Conservation (phyloP, 2,329 filamentous ascomycete genomes). For the Cordyceps farinosa region DNA sequence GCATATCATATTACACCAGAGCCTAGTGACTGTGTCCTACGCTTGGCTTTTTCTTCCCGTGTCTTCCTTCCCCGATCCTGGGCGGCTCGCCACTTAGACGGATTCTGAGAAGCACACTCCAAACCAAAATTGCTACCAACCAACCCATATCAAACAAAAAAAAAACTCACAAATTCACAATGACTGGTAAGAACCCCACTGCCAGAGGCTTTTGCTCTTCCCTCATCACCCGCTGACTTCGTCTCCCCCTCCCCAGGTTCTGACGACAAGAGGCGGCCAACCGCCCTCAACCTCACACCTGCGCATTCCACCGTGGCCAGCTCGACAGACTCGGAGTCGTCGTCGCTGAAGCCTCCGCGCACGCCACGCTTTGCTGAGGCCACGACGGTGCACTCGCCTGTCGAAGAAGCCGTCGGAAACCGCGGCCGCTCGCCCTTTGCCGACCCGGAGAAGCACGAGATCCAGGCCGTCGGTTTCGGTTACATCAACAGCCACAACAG, state of each 20-base stretch:
- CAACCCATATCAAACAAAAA: background rate
- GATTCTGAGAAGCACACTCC: background rate
- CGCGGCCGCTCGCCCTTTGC: conserved; percentile 53
- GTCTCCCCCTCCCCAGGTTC: conserved; percentile 23
- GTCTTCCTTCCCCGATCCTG: background rate
- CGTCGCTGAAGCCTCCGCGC: conserved; percentile 62
- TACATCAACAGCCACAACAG: conserved; percentile 68
- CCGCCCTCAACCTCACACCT: conserved; percentile 52
- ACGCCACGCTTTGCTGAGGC: conserved; percentile 79
- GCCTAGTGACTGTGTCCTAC: conserved; percentile 14
- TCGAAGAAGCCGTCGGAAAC: conserved; percentile 43
- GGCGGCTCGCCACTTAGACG: conserved; percentile 4
- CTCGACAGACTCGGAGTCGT: conserved; percentile 51
- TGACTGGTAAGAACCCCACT: background rate
- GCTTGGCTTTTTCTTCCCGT: background rate
- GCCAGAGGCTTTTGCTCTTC: conserved; percentile 18
- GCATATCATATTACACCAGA: background rate
- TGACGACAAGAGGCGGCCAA: conserved; percentile 56
- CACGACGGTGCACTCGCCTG: conserved; percentile 72
- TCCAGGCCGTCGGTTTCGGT: conserved; percentile 87
- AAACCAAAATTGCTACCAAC: background rate
- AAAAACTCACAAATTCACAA: conserved; percentile 9
- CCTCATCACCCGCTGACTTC: background rate
- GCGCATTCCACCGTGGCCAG: conserved; percentile 47
- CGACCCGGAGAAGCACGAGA: conserved; percentile 60